These are phyloP conservation scores for Aspergillus aculeatinus DNA, from an alignment of 2,329 filamentous ascomycete genomes.

Conservation along the genomic window DNA sequence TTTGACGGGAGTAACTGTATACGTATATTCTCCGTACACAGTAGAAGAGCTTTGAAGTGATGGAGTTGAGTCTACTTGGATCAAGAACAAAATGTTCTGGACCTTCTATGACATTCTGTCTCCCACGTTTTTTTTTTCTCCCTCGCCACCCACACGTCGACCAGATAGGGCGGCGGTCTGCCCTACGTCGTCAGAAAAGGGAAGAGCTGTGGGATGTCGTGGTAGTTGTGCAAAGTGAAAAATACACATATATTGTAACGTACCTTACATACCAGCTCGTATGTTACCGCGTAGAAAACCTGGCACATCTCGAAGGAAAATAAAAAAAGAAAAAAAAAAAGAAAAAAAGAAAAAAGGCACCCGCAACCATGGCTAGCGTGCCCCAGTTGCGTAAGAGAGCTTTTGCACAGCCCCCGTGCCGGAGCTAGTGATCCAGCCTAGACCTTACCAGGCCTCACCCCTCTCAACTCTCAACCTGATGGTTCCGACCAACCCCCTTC, in stretches of 20 bases:
- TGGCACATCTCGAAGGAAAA: too few relatives aligned
- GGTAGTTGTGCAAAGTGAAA: neutral
- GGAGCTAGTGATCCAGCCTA: slow-evolving; percentile 24
- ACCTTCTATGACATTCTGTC: neutral
- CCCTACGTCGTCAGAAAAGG: neutral
- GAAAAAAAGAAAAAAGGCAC: neutral
- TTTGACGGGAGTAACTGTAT: too few relatives aligned
- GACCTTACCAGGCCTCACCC: slow-evolving; percentile 11
- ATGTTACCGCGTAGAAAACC: neutral
- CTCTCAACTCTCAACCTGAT: too few relatives aligned
- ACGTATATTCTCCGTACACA: too few relatives aligned
- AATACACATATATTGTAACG: neutral
- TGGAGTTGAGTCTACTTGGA: neutral
- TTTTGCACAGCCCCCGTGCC: slow-evolving; percentile 29
- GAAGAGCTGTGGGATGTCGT: too few relatives aligned
- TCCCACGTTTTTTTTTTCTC: neutral
- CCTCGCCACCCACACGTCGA: neutral
- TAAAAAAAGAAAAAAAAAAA: too few relatives aligned
- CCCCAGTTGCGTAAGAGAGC: slow-evolving; percentile 26
- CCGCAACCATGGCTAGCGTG: slow-evolving; percentile 14
- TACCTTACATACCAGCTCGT: neutral
- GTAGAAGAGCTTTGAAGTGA: too few relatives aligned
- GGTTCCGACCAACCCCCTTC: too few relatives aligned
- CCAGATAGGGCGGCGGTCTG: neutral
- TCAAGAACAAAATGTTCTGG: neutral